Percentiles rank a stretch among this genome's conserved stretches.
phyloP scores from a whole-genome alignment of 1,284 basidiomycete species.

The Tranzscheliella williamsii region DNA sequence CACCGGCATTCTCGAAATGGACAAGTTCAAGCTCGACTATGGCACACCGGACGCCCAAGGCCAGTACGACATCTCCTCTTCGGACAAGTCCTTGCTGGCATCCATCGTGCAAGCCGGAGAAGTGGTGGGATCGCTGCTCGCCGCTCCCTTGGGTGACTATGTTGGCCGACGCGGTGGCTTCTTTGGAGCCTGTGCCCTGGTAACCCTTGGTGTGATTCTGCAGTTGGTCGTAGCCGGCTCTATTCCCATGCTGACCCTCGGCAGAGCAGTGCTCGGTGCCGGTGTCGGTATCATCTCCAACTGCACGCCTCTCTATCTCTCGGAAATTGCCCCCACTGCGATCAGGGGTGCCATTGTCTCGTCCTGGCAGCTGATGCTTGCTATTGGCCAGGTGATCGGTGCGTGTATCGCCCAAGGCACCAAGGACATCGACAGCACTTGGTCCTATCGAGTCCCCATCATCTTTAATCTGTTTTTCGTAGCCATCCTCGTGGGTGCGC shows the following conservation, averaged over 20 bases:
- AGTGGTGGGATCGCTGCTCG: conserved; percentile 62
- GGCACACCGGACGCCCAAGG: conserved; percentile 41
- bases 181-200: conserved; percentile 54
- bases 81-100: conserved; percentile 53
- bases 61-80: conserved; percentile 42
- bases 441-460: conserved; percentile 61
- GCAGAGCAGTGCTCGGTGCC: conserved; percentile 62
- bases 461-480: conserved; percentile 63
- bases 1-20: conserved; percentile 61
- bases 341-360: conserved; percentile 63
- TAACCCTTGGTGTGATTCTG: conserved; percentile 62
- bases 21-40: conserved; percentile 50
- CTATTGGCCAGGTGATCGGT: conserved; percentile 64
- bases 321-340: conserved; percentile 63
- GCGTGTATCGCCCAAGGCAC: conserved; percentile 62
- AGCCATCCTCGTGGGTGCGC: conserved; percentile 54
- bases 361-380: conserved; percentile 63
- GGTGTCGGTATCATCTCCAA: conserved; percentile 63
- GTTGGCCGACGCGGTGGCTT: conserved; percentile 62
- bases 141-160: conserved; percentile 62
- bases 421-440: conserved; percentile 38
- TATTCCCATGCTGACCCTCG: conserved; percentile 61
- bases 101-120: conserved; percentile 64
- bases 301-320: conserved; percentile 62
- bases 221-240: conserved; percentile 61